phyloP scores from a whole-genome alignment of 2,329 filamentous ascomycete genomes.

The Aspergillus sojae region DNA sequence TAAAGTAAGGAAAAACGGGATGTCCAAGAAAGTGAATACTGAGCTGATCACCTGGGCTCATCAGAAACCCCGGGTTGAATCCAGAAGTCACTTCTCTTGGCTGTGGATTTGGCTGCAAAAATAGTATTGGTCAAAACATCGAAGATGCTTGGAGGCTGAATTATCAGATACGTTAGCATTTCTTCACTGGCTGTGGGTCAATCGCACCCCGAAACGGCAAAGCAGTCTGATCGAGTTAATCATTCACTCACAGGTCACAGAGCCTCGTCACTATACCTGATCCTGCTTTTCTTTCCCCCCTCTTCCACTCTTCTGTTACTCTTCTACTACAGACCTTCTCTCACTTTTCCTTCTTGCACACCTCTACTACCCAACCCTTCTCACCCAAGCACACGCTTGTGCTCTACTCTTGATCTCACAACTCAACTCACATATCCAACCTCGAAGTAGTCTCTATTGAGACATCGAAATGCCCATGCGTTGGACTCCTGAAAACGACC shows the following conservation, averaged over 20 bases:
- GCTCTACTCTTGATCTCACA: neutral
- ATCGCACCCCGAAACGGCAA: neutral
- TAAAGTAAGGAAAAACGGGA: neutral
- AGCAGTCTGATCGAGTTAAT: too few relatives aligned
- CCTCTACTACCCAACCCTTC: neutral
- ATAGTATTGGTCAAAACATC: neutral
- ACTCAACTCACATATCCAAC: neutral
- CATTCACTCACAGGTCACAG: neutral
- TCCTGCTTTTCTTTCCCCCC: too few relatives aligned
- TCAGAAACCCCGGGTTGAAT: neutral
- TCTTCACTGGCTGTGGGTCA: neutral
- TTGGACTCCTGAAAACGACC: constrained; percentile 41
- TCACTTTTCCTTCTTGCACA: neutral
- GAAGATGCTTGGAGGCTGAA: neutral
- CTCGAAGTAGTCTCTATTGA: neutral
- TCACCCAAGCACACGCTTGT: neutral
- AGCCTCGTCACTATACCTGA: neutral
- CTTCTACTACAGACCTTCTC: neutral
- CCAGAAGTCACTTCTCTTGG: neutral
- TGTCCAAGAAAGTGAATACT: neutral
- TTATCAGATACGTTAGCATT: neutral
- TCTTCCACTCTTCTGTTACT: neutral
- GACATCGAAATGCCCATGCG: constrained; percentile 36
- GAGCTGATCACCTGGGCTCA: neutral
- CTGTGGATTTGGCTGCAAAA: neutral